Evolutionary conservation across 106 monocot species (phyloP), one percentile per base, ranked within the genome.

Genomic region (Acorus gramineus): DNA sequence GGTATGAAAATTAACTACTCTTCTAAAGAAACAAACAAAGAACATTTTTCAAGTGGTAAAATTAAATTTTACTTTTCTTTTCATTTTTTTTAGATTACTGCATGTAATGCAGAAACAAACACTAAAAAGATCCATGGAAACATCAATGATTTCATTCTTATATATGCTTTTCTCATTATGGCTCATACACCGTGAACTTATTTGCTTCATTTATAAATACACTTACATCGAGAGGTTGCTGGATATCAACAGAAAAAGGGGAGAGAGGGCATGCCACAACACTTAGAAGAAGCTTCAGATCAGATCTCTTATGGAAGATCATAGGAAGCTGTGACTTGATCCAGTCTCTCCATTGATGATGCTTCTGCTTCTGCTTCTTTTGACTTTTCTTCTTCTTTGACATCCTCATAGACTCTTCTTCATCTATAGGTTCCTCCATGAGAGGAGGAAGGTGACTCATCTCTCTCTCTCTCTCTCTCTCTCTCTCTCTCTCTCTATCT

Each of bases 191-290:
- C 1, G 28, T 28, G 28, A 28, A 28, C 28, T 28, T 28, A 28
- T 28, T 28, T 28, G 28, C 1, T 28, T 28, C 28, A 28, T 28
- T 28, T 28, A 28, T 28, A 28, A 28, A 28, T 60, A 11, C 45
- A 7, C 57, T 58, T 57, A 77, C 71, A 49, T 58, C 55, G 49
- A 4, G 76, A 42, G 69, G 68, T 5, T 57, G 65, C 5, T 54
- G 64, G 2, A 78, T 63, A 52, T 58, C 63, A 64, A 72, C 12
- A 47, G 89, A 65, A 47, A 89, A 58, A 28, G 93, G 93, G 65
- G 93, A 89, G 50, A 93, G 83, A 6, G 93, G 93, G 86, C 93
- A 93, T 8, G 57, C 93, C 60, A 93, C 62, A 66, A 93, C 93
- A 62, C 89, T 84, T 59, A 93, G 78, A 44, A 89, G 78, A 55